phyloP scores from a whole-genome alignment of 2,329 filamentous ascomycete species.

The Botrytis porri region DNA sequence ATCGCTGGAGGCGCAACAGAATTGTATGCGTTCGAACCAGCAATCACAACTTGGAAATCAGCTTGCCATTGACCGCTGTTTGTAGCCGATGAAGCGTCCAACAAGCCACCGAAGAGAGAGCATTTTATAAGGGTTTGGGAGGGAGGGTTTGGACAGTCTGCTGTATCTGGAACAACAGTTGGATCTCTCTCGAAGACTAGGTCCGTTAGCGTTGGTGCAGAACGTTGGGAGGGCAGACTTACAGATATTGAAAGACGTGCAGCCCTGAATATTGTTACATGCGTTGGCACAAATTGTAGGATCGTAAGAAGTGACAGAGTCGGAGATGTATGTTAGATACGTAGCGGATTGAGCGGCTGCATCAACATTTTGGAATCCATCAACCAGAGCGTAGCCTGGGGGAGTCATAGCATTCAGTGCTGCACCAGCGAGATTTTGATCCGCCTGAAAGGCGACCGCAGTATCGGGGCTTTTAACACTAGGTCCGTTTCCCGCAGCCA shows the following conservation, averaged over 20 bases:
- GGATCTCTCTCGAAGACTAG: constrained; percentile 17
- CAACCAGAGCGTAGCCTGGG: background rate
- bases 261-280: constrained; percentile 19
- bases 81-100: constrained; percentile 11
- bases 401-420: constrained; percentile 13
- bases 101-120: constrained; percentile 17
- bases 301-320: constrained; percentile 17
- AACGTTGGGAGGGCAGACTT: background rate
- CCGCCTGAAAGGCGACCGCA: constrained; percentile 3
- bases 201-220: background rate
- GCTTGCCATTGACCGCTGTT: constrained; percentile 17
- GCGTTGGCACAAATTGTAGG: constrained; percentile 15
- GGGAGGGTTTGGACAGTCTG: constrained; percentile 13
- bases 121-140: constrained; percentile 20
- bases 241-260: constrained; percentile 19
- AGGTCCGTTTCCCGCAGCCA: constrained; percentile 13
- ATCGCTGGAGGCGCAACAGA: constrained; percentile 21
- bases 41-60: constrained; percentile 19
- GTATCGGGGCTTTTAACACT: constrained; percentile 11
- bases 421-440: background rate
- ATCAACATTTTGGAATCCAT: constrained; percentile 11
- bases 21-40: constrained; percentile 19
- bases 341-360: constrained; percentile 9
- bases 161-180: constrained; percentile 9
- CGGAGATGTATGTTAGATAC: constrained; percentile 19